These are phyloP conservation scores for Xerophyta viscosa DNA, from an alignment of 106 monocot species.

Conservation along the genomic window DNA sequence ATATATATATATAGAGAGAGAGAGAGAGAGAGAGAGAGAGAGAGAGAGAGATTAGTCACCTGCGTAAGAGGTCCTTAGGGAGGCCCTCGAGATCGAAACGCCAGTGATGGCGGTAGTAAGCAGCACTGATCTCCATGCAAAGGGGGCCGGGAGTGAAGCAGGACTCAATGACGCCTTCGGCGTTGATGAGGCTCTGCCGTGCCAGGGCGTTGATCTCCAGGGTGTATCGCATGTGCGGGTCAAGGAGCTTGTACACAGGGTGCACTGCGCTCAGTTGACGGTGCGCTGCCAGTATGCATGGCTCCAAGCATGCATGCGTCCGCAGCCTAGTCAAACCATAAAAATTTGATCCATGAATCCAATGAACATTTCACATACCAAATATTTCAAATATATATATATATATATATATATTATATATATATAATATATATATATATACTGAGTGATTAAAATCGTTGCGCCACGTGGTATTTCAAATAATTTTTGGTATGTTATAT, in stretches of 20 bases:
- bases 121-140: conserved; percentile 66
- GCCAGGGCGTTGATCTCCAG: conserved; percentile 88
- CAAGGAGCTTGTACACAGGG: conserved; percentile 68
- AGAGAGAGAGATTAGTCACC: conserved; percentile 10
- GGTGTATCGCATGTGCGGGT: conserved; percentile 89
- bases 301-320: conserved; percentile 78
- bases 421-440: no score
- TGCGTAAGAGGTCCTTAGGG: conserved; percentile 72
- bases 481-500: no score
- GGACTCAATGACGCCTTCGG: conserved; percentile 72
- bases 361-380: no score
- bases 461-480: no score
- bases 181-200: conserved; percentile 73
- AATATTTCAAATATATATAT: no score
- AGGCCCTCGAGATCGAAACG: conserved; percentile 75
- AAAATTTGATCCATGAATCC: no score
- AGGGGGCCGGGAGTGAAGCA: conserved; percentile 69
- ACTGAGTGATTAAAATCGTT: no score
- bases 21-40: neutral
- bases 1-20: neutral
- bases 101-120: conserved; percentile 46
- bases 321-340: no score
- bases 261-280: conserved; percentile 82
- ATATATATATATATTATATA: no score
- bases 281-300: conserved; percentile 78